Evolutionary conservation across 345 rosid species (phyloP), one percentile per base, ranked within the genome.

Genomic region (Eucalyptus tenuipes): DNA sequence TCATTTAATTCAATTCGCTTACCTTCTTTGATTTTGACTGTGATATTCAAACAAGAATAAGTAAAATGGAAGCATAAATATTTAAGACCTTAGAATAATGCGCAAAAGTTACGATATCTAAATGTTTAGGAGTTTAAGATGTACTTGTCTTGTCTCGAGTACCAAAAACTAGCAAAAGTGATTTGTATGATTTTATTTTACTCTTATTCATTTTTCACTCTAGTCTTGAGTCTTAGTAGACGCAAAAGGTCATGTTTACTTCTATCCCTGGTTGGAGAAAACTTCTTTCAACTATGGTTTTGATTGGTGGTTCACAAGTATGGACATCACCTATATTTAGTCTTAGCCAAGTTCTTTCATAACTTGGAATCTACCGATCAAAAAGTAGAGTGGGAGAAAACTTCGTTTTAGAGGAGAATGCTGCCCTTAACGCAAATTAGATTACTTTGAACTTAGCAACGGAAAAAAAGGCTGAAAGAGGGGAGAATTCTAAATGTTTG

Each of bases 91-190:
- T 66, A 29, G 75, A 66, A n/a, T n/a, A 66, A 15, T 66, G 2
- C 0, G 0, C 75, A 66, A 66, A 66, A 31, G 42, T 66, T 0
- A 16, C 17, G 40, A 66, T 11, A 8, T 31, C 10, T 31, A 4
- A 29, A 9, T 3, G 18, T 71, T 75, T 20, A 75, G 27, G 12
- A 44, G 27, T 75, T 75, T 22, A 71, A 71, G 27, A 71, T 37
- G 27, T 37, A 13, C 14, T 37, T 71, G 57, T 52, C 0, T 52
- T 52, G 57, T 71, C 47, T 37, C 45, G 42, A 17, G 42, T 17
- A 37, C 44, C 24, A 5, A 75, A 40, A 75, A 75, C 8, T 40
- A 11, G 13, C 45, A 75, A 37, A 37, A 37, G 47, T 18, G 82
- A 75, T 75, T 11, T 75, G 24, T 52, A 52, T 52, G 25, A 8